Base-by-base conservation (phyloP, 2,329 filamentous ascomycete species). In the Fusarium equiseti region DNA sequence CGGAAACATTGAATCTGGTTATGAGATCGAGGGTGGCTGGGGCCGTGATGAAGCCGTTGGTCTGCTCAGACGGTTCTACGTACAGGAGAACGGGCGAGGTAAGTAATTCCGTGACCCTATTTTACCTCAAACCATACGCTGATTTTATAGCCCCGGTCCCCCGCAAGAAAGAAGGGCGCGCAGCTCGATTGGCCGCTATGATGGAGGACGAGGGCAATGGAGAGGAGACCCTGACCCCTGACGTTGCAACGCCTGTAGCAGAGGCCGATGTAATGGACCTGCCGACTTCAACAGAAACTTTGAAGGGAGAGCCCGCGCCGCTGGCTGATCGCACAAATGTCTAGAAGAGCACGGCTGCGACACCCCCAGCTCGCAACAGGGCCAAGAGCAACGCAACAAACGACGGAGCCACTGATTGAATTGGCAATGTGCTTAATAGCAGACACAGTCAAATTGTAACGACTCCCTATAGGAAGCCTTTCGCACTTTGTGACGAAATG, bases 51-150 rank as follows among this genome's bases (percentile, higher is more conserved):
- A 98, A 77, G 95, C 96, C 7, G 97, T 99, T 65, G 95, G 95
- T 80, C 82, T 99, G 72, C 85, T 99, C 72, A 88, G 97, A 70
- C 90, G 95, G 63, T 99, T 99, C 81, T 99, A 99, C 79, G 93
- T 99, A 32, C 96, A 99, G 81, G 95, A 99, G 81, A 99, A 99
- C 81, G 94, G 93, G 70, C 92, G 96, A 85, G 93, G 92, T 93
- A 83, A 75, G 84, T 76, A 11, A 43, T 16, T 12, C 5, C 18
- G 3, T n/a, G 16, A 20, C 9, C 6, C 8, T 1, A 15, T 8
- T 5, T 7, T 2, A 4, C 18, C 35, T 18, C 10, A 2, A 16
- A 22, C 12, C 35, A 24, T 13, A 15, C 38, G 22, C 61, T 71
- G 44, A 76, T 49, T 43, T 74, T 55, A 6, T 40, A 85, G 84